Conservation (phyloP, 176 grass and related monocot species). For the Zea luxurians region DNA sequence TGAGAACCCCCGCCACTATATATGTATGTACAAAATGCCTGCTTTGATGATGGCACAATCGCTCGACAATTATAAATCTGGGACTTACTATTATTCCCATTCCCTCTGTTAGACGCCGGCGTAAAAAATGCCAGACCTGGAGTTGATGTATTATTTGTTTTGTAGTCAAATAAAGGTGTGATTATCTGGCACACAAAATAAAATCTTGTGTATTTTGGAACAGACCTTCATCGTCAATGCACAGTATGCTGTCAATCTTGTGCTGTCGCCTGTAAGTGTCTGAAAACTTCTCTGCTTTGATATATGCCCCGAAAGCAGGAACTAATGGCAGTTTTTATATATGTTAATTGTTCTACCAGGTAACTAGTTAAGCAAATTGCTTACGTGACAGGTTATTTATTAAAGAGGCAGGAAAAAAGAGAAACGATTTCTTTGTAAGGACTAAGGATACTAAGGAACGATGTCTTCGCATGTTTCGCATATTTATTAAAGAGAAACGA, state of each 20-base stretch:
- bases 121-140: constrained; percentile 29
- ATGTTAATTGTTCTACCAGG: too few relatives aligned
- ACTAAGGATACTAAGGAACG: too few relatives aligned
- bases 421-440: too few relatives aligned
- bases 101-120: constrained; percentile 18
- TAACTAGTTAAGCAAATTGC: too few relatives aligned
- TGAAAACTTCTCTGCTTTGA: background rate
- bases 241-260: constrained; percentile 27
- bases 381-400: too few relatives aligned
- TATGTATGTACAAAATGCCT: constrained; percentile 55
- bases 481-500: too few relatives aligned
- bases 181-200: constrained; percentile 39
- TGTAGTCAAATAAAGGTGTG: constrained; percentile 53
- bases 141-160: constrained; percentile 41
- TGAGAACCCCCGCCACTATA: constrained; percentile 28
- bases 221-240: constrained; percentile 2
- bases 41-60: constrained; percentile 37
- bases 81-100: constrained; percentile 23
- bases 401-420: too few relatives aligned
- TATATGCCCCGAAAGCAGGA: too few relatives aligned
- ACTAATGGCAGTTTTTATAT: too few relatives aligned
- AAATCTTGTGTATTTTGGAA: constrained; percentile 33
- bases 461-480: too few relatives aligned
- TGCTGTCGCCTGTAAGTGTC: background rate
- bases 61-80: constrained; percentile 26